Conservation (phyloP, 352 stramenopile genomes). For the Phytophthora citricola region DNA sequence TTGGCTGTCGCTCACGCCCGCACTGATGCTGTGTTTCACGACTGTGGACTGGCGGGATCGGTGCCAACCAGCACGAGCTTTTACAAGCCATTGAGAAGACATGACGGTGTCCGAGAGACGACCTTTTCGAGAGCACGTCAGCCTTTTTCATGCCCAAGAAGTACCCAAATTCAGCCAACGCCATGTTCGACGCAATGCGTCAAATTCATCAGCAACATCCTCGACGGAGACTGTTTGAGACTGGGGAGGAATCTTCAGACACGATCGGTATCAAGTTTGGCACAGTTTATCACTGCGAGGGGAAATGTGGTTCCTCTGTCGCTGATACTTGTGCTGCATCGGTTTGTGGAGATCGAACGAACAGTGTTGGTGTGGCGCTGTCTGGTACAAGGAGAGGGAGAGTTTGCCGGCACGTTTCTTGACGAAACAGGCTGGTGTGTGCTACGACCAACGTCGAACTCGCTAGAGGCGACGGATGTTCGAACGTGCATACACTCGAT, state of each 20-base stretch:
- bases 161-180: slow-evolving; percentile 10
- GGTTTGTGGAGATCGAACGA: slow-evolving; percentile 14
- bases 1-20: slow-evolving; percentile 7
- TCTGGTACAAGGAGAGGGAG: slow-evolving; percentile 14
- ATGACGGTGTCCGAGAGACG: slow-evolving; percentile 2
- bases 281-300: slow-evolving; percentile 8
- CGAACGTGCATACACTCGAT: slow-evolving; percentile 15
- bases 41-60: slow-evolving; percentile 1
- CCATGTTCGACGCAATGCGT: slow-evolving; percentile 20
- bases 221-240: slow-evolving; percentile 5
- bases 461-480: slow-evolving; percentile 7
- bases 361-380: slow-evolving; percentile 26
- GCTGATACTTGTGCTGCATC: slow-evolving; percentile 4
- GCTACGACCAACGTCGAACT: neutral
- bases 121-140: slow-evolving; percentile 21
- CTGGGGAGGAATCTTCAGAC: neutral
- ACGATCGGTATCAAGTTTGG: slow-evolving; percentile 29
- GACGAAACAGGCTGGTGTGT: slow-evolving; percentile 22
- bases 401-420: slow-evolving; percentile 15
- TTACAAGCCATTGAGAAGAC: slow-evolving; percentile 14
- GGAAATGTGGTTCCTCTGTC: slow-evolving; percentile 2
- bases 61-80: slow-evolving; percentile 2
- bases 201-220: slow-evolving; percentile 9
- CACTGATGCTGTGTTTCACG: slow-evolving; percentile 12
- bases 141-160: slow-evolving; percentile 12